A percentile compares a stretch with the other conserved stretches of the same genome.
phyloP scores from a whole-genome alignment of 2,329 filamentous ascomycete genomes.

The Mollisiaceae sp. region DNA sequence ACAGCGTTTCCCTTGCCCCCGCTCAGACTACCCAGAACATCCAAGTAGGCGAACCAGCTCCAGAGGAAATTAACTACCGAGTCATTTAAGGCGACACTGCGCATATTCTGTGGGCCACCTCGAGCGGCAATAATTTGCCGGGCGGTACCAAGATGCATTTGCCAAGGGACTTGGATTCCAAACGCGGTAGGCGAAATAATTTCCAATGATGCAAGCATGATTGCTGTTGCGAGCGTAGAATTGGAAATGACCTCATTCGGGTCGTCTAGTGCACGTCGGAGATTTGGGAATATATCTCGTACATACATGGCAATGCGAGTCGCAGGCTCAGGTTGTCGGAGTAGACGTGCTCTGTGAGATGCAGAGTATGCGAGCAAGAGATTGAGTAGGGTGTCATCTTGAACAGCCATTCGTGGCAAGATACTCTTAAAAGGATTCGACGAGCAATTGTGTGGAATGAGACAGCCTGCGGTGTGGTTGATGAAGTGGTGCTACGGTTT shows the following conservation, averaged over 20 bases:
- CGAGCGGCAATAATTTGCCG: slow-evolving; percentile 75
- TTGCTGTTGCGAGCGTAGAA: slow-evolving; percentile 77
- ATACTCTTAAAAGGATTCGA: slow-evolving; percentile 59
- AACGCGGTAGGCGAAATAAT: slow-evolving; percentile 84
- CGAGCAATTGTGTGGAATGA: slow-evolving; percentile 55
- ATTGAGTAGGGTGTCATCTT: slow-evolving; percentile 74
- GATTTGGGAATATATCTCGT: slow-evolving; percentile 74
- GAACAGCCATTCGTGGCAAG: slow-evolving; percentile 66
- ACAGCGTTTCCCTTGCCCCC: slow-evolving; percentile 52
- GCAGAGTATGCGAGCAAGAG: slow-evolving; percentile 82
- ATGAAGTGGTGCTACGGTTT: slow-evolving; percentile 62
- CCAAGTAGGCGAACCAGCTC: slow-evolving; percentile 84
- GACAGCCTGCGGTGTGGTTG: slow-evolving; percentile 75
- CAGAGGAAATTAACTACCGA: slow-evolving; percentile 75
- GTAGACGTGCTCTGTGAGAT: slow-evolving; percentile 77
- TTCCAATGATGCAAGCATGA: slow-evolving; percentile 83
- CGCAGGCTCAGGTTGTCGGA: slow-evolving; percentile 74
- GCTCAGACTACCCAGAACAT: slow-evolving; percentile 75
- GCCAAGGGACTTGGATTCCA: slow-evolving; percentile 81
- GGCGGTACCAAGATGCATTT: slow-evolving; percentile 76
- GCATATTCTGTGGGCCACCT: slow-evolving; percentile 60
- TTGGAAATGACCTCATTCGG: slow-evolving; percentile 69
- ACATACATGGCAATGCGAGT: slow-evolving; percentile 83
- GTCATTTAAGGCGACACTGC: slow-evolving; percentile 52
- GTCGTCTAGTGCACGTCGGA: slow-evolving; percentile 69